Base-by-base conservation (phyloP, 768 basidiomycete genomes). In the Mrakia gelida region DNA sequence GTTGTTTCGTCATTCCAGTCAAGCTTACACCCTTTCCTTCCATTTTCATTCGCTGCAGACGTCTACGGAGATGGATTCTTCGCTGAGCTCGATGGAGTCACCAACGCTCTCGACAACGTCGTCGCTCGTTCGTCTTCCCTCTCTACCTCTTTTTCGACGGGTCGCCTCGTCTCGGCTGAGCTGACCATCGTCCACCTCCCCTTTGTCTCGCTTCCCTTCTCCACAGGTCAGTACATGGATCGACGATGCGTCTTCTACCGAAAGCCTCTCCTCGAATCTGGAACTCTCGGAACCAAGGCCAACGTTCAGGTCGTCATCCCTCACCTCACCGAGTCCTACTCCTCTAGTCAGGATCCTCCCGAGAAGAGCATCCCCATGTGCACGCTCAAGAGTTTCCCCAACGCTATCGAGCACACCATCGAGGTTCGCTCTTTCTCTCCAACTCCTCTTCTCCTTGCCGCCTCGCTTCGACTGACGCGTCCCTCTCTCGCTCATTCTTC, bases 301-400 rank as follows among this genome's bases (percentile, higher is more conserved):
- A 99, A 98, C 84, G 91, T 91, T 7, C 97, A 99, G 85, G 94
- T 98, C 80, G 88, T 99, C 77, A 89, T 98, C 71, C 97, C 96
- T 30, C 89, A 97, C 84, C 81, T 98, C 59, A 97, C 96, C 21
- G 97, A 99, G 85, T 96, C 94, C 26, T 99, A 99, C 84, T 91
- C 92, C 21, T 96, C 95, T 13, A 98, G 95, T 21, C 97, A 98
- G 85, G 97, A 99, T 84, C 97, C 97, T 65, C 97, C 97, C 13
- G 97, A 99, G 86, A 98, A 97, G 85, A 92, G 95, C 83, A 91
- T 95, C 1, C 92, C 97, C 32, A 93, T 92, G 34, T 99, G 97
- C 85, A 99, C 97, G 1, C 92, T 98, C 84, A 98, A 98, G 87
- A 98, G 93, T 85, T 99, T 98, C 89, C 97, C 97, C 15, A 95